phyloP scores from a whole-genome alignment of 306 rosid species.

The Fragaria nilgerrensis region DNA sequence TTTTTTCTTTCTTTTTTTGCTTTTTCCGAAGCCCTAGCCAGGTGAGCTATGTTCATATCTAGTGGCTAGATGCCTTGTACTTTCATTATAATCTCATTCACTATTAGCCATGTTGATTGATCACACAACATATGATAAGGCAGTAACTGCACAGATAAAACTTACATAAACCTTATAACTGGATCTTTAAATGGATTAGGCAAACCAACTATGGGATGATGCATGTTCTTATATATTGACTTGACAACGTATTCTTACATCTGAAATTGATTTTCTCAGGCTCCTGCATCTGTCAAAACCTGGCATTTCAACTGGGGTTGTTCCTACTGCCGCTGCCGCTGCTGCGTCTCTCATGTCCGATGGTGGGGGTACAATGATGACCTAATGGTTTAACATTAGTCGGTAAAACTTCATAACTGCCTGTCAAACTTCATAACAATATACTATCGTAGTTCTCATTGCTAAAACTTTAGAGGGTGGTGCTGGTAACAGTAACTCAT shows the following conservation, averaged over 20 bases:
- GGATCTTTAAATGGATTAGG: neutral
- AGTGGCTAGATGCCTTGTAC: neutral
- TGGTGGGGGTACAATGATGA: conserved; percentile 54
- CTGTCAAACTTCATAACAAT: neutral
- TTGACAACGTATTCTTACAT: conserved; percentile 11
- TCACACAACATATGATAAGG: neutral
- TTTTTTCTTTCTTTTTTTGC: neutral
- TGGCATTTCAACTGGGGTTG: conserved; percentile 88
- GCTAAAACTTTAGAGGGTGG: neutral
- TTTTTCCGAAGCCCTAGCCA: neutral
- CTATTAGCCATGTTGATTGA: neutral
- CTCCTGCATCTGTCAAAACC: conserved; percentile 94
- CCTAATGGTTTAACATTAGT: neutral
- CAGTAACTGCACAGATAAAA: neutral
- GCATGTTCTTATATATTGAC: conserved; percentile 7
- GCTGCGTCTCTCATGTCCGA: conserved; percentile 96
- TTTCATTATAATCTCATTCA: neutral
- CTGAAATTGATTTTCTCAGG: conserved; percentile 51
- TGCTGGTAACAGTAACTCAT: neutral
- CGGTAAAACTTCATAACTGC: neutral
- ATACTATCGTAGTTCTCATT: neutral
- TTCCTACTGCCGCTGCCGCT: conserved; percentile 86
- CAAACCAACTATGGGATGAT: neutral
- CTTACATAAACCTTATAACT: neutral
- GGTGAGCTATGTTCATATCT: neutral